Base-by-base conservation (phyloP, 2,329 filamentous ascomycete species). In the Diaporthe sp. region DNA sequence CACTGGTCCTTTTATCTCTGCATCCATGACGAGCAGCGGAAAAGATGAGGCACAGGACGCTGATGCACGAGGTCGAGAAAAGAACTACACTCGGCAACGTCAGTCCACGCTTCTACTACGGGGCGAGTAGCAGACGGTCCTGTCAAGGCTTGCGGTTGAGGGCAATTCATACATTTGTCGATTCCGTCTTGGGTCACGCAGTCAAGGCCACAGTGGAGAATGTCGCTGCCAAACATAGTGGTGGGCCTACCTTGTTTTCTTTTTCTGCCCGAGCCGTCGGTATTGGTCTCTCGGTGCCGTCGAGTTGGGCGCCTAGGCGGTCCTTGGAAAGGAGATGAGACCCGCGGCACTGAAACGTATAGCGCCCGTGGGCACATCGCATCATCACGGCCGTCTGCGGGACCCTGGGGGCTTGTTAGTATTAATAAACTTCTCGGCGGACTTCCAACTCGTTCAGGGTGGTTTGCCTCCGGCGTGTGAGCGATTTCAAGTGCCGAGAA, bases 301-400 rank as follows among this genome's bases (percentile, higher is more conserved):
- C n/a, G 46, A 53, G 13, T 34, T 42, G 31, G 39, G 34, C 13
- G 25, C 6, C 31, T 39, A 39, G 65, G 46, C 12, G 34, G 12
- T 53, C 28, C 46, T 39, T 68, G 34, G n/a, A 13, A 55, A 53
- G 31, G 46, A 39, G 62, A 53, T 19, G 31, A 53, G 46, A 53
- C 34, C 65, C 31, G 34, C 46, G 65, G 15, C 8, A 28, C n/a
- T 68, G 65, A 68, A 68, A 68, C 65, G 7, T 17, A 53, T 25
- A 37, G 46, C 65, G 65, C 46, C 65, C 44, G 25, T 37, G 22
- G 12, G 19, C 19, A 51, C 22, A 28, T 46, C 42, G 13, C 25
- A 65, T 65, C 39, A 65, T 44, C 39, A 15, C 31, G 37, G n/a
- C 13, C n/a, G 13, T 28, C 7, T 53, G 31, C 46, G 31, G 46